Evolutionary conservation across 2,329 filamentous ascomycete species (phyloP), one percentile per base, ranked within the genome.

Genomic region (Colletotrichum sublineola): DNA sequence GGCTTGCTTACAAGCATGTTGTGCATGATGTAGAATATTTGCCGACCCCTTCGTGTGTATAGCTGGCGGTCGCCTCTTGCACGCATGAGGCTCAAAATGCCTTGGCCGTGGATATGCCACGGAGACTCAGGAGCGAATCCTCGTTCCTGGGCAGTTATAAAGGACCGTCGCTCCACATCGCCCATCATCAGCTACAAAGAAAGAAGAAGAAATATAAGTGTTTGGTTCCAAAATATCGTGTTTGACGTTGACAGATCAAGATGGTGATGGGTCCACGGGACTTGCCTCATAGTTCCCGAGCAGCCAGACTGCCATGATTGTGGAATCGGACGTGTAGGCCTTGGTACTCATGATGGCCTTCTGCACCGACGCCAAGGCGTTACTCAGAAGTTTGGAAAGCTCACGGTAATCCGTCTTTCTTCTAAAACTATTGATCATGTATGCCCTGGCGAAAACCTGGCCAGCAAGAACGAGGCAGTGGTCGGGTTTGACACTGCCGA

Each of bases 391-490:
- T 2, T 71, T 74, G 8, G 78, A 80, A 36, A 83, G 74, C 69
- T 83, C 82, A 36, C 76, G 75, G 42, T 80, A 76, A 40, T 77
- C 70, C 9, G 79, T 73, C 38, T 79, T 76, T 7, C 80, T 80
- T 1, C 81, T 78, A 31, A 80, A 77, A 24, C 77, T 76, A 52
- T 83, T 84, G 38, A 78, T 82, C 46, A 82, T 76, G 63, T 83
- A 84, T 24, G 82, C 83, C 24, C 81, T 77, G 31, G 82, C 77
- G 73, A 83, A 84, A 46, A 84, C 79, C 60, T 84, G 82, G 20
- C 81, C 80, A 7, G 81, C 80, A 78, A 81, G 82, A 12, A 81
- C 63, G n/a, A 84, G 76, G 9, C 82, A 81, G 6, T 82, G 82
- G 50, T 82, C 53, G 18, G 73, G n/a, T 6, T 24, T 74, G 31